Conservation (phyloP, 768 basidiomycete genomes). For the Rhodotorula toruloides region DNA sequence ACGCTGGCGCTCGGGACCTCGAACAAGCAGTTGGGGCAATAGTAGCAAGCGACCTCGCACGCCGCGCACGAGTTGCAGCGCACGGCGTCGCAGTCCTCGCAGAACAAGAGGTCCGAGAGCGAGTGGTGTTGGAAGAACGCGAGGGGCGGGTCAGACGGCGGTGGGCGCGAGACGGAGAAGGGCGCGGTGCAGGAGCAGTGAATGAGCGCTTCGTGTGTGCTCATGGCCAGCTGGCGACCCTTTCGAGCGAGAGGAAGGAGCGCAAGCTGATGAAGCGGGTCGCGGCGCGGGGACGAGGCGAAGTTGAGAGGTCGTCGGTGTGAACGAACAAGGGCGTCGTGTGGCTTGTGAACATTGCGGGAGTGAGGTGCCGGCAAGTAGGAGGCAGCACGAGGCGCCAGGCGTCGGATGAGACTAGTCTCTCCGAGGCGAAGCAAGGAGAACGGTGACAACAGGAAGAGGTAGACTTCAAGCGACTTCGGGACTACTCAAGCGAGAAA, state of each 20-base stretch:
- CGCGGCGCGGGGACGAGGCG: too few relatives aligned
- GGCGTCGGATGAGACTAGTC: too few relatives aligned
- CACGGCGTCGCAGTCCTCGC: constrained; percentile 95
- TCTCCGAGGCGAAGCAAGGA: neutral
- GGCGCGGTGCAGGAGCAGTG: constrained; percentile 48
- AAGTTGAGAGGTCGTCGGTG: neutral
- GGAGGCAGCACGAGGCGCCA: too few relatives aligned
- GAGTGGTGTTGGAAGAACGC: constrained; percentile 77
- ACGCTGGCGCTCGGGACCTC: constrained; percentile 98
- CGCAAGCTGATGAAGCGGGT: too few relatives aligned
- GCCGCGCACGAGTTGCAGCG: constrained; percentile 87
- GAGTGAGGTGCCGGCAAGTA: too few relatives aligned
- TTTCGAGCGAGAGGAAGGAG: neutral
- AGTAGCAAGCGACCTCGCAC: constrained; percentile 92
- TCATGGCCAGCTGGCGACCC: neutral
- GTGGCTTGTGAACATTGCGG: too few relatives aligned
- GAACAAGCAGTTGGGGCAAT: constrained; percentile 96
- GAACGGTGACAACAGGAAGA: neutral
- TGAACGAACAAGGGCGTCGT: too few relatives aligned
- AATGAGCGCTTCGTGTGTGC: constrained; percentile 41
- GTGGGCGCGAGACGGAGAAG: constrained; percentile 64
- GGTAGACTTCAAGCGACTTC: neutral
- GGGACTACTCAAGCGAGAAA: neutral
- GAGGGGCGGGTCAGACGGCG: constrained; percentile 57
- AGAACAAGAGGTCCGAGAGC: constrained; percentile 83